Evolutionary conservation across 2,329 filamentous ascomycete genomes (phyloP).

Genomic region (Chalaropsis thielavioides): DNA sequence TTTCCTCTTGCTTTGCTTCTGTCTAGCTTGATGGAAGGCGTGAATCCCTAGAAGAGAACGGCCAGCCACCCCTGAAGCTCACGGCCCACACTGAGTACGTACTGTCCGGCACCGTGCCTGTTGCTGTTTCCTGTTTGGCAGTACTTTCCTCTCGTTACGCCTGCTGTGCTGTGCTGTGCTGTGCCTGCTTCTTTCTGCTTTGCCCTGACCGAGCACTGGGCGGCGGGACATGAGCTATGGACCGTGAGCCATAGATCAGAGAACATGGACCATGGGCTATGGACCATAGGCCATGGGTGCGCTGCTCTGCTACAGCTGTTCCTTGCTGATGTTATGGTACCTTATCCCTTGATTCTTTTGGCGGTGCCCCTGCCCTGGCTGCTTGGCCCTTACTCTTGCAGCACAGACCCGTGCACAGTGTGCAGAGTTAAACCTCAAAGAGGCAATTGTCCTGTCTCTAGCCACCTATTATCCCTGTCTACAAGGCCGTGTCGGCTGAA

Average conservation of each 20-base stretch:
- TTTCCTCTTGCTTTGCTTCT: background rate
- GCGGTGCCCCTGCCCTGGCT: slow-evolving; percentile 1
- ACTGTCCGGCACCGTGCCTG: background rate
- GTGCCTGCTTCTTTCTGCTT: no score
- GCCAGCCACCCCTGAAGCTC: background rate
- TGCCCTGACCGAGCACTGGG: no score
- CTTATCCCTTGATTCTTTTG: slow-evolving; percentile 5
- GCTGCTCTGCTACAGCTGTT: background rate
- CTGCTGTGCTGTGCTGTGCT: no score
- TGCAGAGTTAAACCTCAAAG: slow-evolving; percentile 7
- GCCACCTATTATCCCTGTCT: slow-evolving; percentile 6
- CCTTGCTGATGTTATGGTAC: background rate
- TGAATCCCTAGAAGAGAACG: background rate
- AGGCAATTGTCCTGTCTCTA: slow-evolving; percentile 9
- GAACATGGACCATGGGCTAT: background rate
- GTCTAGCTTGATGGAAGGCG: background rate
- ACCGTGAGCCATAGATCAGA: background rate
- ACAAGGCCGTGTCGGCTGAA: slow-evolving; percentile 13
- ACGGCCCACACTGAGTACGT: background rate
- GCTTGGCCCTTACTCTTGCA: slow-evolving; percentile 1
- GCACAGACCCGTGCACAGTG: slow-evolving; percentile 12
- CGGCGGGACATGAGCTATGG: background rate
- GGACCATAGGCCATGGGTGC: background rate
- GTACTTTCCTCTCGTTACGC: background rate
- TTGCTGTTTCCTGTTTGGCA: background rate